These are phyloP conservation scores for Microsporum audouinii DNA, from an alignment of 2,329 filamentous ascomycete species.

Conservation along the genomic window DNA sequence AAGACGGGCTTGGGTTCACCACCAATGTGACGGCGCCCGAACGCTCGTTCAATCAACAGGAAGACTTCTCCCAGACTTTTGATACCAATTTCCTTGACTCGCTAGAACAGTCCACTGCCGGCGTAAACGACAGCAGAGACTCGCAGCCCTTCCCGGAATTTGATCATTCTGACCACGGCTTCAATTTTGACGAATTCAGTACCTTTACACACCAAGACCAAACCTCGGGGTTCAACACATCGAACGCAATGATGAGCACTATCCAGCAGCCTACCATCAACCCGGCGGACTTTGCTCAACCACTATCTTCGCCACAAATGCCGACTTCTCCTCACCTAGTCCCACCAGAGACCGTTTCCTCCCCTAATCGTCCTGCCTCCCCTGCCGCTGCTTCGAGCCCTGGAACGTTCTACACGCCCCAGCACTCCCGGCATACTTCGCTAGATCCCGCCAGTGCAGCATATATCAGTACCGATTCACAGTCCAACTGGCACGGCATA, in stretches of 20 bases:
- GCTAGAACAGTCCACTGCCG: conserved; percentile 24
- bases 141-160: conserved; percentile 30
- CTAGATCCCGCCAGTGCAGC: conserved; percentile 50
- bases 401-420: conserved; percentile 38
- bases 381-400: conserved; percentile 10
- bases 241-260: conserved; percentile 19
- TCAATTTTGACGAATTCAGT: conserved; percentile 29
- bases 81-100: conserved; percentile 28
- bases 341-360: conserved; percentile 9
- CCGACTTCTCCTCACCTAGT: conserved; percentile 11
- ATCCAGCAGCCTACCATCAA: conserved; percentile 32
- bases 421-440: conserved; percentile 49
- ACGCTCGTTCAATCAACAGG: conserved; percentile 26
- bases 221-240: conserved; percentile 22
- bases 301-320: conserved; percentile 36
- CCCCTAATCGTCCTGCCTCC: conserved; percentile 10
- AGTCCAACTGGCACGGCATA: conserved; percentile 48
- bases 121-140: conserved; percentile 16
- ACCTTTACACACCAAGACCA: conserved; percentile 28
- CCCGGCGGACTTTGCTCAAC: conserved; percentile 37
- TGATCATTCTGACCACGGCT: conserved; percentile 27
- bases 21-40: conserved; percentile 15
- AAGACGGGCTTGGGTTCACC: neutral
- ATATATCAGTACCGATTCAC: conserved; percentile 41
- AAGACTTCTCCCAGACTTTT: conserved; percentile 28